Conservation (phyloP, 768 basidiomycete species). For the Boletus rubescentipes region DNA sequence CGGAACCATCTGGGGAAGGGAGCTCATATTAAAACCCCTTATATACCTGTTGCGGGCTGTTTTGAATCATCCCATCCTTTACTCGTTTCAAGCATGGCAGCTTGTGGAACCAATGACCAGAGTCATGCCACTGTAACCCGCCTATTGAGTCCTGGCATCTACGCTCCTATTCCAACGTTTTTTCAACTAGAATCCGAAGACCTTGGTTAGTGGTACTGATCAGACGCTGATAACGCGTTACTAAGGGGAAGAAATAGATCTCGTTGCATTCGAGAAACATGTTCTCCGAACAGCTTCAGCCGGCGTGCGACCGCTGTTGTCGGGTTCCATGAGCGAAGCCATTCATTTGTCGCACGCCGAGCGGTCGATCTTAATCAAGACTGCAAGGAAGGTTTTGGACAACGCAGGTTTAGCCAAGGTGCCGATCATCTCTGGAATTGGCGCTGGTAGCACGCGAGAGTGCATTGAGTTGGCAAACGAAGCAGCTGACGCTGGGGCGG, state of each 20-base stretch:
- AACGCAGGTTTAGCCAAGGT: constrained; percentile 52
- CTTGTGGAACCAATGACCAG: constrained; percentile 26
- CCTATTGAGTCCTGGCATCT: constrained; percentile 72
- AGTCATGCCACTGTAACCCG: constrained; percentile 37
- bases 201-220: constrained; percentile 55
- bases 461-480: constrained; percentile 72
- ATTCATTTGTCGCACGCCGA: constrained; percentile 70
- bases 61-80: not conserved
- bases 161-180: constrained; percentile 85
- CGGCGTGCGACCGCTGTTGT: constrained; percentile 69
- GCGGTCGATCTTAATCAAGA: constrained; percentile 59
- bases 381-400: constrained; percentile 72
- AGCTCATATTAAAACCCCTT: not conserved
- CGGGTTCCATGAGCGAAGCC: constrained; percentile 87
- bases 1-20: not conserved
- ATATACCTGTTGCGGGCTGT: constrained; percentile 9
- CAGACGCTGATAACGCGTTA: not conserved
- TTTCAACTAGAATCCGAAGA: constrained; percentile 76
- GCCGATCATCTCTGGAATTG: constrained; percentile 82
- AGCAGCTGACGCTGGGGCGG: constrained; percentile 84
- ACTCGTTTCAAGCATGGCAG: constrained; percentile 36
- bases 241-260: constrained; percentile 39
- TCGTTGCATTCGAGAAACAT: constrained; percentile 67
- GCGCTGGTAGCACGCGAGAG: constrained; percentile 79
- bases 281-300: constrained; percentile 60